Conservation (phyloP, 2,329 filamentous ascomycete genomes). For the Geosmithia putterillii region DNA sequence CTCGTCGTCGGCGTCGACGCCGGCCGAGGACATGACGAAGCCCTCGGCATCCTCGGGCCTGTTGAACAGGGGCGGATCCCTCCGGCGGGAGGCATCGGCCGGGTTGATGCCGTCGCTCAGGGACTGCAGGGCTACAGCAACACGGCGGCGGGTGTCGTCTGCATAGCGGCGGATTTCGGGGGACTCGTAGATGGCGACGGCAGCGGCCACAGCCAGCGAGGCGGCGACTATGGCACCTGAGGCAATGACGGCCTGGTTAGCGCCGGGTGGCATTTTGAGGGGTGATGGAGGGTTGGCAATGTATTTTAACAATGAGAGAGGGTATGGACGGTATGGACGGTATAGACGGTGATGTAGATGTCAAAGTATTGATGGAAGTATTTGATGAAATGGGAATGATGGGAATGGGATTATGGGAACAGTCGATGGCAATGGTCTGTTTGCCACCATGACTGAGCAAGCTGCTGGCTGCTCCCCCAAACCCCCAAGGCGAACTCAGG, state of each 20-base stretch:
- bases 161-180: constrained; percentile 50
- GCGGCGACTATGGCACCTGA: constrained; percentile 47
- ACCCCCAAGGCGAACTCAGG: no score
- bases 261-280: constrained; percentile 31
- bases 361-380: no score
- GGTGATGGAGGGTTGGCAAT: background rate
- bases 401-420: no score
- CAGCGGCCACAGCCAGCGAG: constrained; percentile 43
- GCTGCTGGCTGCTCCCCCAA: no score
- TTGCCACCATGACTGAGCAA: no score
- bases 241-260: constrained; percentile 41
- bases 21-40: constrained; percentile 40
- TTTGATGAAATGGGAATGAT: no score
- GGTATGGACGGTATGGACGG: no score
- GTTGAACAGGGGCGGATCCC: constrained; percentile 40
- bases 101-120: constrained; percentile 45
- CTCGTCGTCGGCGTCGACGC: constrained; percentile 51
- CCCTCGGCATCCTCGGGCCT: constrained; percentile 54
- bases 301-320: background rate
- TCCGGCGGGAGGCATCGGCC: constrained; percentile 20
- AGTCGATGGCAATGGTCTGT: no score
- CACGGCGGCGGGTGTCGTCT: constrained; percentile 47
- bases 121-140: constrained; percentile 46
- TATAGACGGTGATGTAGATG: no score
- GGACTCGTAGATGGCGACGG: constrained; percentile 50